Evolutionary conservation across 257 asterid genomes (phyloP).

Genomic region (Nicotiana paniculata): DNA sequence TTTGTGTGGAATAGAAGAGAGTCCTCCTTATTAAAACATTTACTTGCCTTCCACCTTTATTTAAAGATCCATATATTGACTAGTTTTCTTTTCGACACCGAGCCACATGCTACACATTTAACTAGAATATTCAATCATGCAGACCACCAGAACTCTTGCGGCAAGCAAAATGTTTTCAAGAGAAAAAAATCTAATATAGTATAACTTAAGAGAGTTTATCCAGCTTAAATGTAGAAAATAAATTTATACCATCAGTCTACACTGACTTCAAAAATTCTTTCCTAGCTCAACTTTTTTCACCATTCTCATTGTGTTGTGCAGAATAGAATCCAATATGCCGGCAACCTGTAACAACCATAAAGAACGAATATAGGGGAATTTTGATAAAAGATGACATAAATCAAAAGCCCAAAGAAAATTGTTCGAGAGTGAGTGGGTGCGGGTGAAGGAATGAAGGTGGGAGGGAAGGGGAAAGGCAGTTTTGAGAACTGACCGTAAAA

Average conservation of each 20-base stretch:
- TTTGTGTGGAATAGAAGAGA: neutral
- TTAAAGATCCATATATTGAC: neutral
- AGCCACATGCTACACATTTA: neutral
- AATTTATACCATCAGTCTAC: conserved; percentile 1
- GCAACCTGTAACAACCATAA: conserved; percentile 65
- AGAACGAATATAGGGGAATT: neutral
- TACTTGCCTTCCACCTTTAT: neutral
- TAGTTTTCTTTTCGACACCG: neutral
- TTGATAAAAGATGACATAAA: neutral
- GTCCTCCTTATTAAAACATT: neutral
- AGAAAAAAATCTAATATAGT: neutral
- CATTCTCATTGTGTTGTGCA: conserved; percentile 62
- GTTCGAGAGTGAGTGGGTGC: neutral
- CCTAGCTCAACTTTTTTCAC: conserved; percentile 84
- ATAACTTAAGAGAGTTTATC: neutral
- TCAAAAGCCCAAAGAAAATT: neutral
- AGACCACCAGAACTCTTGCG: neutral
- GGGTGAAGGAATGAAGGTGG: neutral
- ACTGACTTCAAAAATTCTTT: conserved; percentile 52
- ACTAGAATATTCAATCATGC: neutral
- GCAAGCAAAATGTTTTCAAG: neutral
- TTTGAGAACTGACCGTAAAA: conserved; percentile 61
- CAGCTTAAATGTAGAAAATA: neutral
- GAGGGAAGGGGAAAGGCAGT: neutral
- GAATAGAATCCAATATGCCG: conserved; percentile 73